Conservation (phyloP, 2,329 filamentous ascomycete genomes). For the Arthrobotrys megalospora region DNA sequence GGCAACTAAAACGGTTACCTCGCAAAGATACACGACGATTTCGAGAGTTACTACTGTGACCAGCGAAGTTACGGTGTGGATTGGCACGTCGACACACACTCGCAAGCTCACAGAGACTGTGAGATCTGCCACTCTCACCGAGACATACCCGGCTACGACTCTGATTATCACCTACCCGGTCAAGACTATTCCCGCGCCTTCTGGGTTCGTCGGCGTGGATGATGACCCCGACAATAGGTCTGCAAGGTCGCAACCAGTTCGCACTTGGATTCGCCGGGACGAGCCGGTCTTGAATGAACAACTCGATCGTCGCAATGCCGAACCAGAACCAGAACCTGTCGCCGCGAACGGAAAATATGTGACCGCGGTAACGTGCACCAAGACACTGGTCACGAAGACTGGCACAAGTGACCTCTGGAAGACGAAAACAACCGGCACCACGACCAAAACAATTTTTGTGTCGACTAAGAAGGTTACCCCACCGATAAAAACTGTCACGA, state of each 20-base stretch:
- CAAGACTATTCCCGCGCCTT: constrained; percentile 7
- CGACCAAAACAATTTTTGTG: constrained; percentile 14
- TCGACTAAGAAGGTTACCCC: background rate
- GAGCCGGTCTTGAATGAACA: background rate
- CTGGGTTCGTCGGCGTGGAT: constrained; percentile 24
- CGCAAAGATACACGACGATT: background rate
- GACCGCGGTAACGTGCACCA: constrained; percentile 39
- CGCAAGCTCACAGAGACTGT: constrained; percentile 3
- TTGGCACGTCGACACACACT: constrained; percentile 23
- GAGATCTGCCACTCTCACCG: background rate
- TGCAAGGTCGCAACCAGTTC: background rate
- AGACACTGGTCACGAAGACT: constrained; percentile 44
- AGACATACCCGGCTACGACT: background rate
- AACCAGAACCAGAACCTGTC: constrained; percentile 25
- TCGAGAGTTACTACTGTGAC: constrained; percentile 6
- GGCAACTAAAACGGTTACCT: constrained; percentile 5
- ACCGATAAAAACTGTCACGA: constrained; percentile 12
- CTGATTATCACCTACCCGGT: constrained; percentile 1
- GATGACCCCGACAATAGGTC: constrained; percentile 40
- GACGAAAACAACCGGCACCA: constrained; percentile 25
- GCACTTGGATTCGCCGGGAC: background rate
- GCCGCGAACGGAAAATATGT: constrained; percentile 18
- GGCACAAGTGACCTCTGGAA: constrained; percentile 35
- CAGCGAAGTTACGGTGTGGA: background rate
- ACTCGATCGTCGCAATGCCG: constrained; percentile 16